Evolutionary conservation across 192 early-diverging fungal genomes (phyloP).

Genomic region (Coemansia sp.): DNA sequence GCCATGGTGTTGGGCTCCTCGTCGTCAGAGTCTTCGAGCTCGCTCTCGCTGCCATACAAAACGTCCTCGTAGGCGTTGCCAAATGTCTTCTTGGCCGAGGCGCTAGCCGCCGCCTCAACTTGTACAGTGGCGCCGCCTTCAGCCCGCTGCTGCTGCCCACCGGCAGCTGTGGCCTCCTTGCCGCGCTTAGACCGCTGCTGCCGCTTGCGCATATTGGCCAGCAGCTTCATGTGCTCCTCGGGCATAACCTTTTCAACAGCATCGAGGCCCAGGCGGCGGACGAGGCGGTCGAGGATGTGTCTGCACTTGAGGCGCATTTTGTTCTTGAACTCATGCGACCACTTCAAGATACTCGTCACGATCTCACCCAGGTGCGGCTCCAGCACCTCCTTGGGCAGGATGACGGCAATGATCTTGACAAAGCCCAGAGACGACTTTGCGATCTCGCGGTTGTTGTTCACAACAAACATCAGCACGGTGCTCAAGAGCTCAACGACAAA

Average conservation of each 20-base stretch:
- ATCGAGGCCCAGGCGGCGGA: slow-evolving; percentile 77
- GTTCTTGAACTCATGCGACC: slow-evolving; percentile 82
- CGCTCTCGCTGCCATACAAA: slow-evolving; percentile 90
- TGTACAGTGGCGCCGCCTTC: slow-evolving; percentile 50
- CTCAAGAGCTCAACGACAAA: slow-evolving; percentile 72
- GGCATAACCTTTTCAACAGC: slow-evolving; percentile 76
- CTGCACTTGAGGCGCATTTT: slow-evolving; percentile 89
- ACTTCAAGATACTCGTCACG: slow-evolving; percentile 71
- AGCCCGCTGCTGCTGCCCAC: slow-evolving; percentile 31
- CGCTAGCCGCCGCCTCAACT: slow-evolving; percentile 40
- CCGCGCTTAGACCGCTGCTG: slow-evolving; percentile 77
- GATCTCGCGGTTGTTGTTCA: slow-evolving; percentile 82
- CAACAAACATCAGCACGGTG: slow-evolving; percentile 79
- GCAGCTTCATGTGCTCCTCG: slow-evolving; percentile 82
- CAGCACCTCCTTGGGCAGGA: slow-evolving; percentile 69
- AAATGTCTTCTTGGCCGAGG: slow-evolving; percentile 60
- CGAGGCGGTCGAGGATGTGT: slow-evolving; percentile 90
- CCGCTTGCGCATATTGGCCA: slow-evolving; percentile 90
- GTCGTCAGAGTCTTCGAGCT: slow-evolving; percentile 76
- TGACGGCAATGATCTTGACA: slow-evolving; percentile 86
- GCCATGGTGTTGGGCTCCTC: slow-evolving; percentile 38
- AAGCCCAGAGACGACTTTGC: slow-evolving; percentile 89
- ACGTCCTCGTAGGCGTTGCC: slow-evolving; percentile 83
- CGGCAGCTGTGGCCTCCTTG: slow-evolving; percentile 36
- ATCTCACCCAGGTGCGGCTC: slow-evolving; percentile 70